Base-by-base conservation (phyloP, 108 stramenopile genomes). In the Stephanodiscus minutulus region DNA sequence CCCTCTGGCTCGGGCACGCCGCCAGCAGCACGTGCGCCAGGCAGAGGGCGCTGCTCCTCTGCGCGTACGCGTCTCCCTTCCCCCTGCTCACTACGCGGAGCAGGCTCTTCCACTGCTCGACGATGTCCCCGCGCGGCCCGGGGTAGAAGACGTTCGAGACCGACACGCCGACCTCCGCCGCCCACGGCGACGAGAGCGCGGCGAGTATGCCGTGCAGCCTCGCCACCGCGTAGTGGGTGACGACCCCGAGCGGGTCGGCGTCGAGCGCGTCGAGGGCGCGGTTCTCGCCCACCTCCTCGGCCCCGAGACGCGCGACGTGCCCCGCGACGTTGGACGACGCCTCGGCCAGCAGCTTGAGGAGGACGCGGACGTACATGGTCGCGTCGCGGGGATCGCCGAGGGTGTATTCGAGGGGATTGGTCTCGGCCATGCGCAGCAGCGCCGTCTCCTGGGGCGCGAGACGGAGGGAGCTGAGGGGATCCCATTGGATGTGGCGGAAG, bases 381-480 rank as follows among this genome's bases (percentile, higher is more conserved):
- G 93, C 93, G 82, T 94, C 93, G 27, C 93, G 90, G 41, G 87
- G 84, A 75, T 94, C 93, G 1, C 90, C 88, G 53, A 94, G 73
- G 17, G 93, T 94, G 65, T 94, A 94, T 66, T 91, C 93, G 67
- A 94, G 91, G 35, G 90, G 90, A 64, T 94, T 94, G 28, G 90
- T 94, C 60, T 94, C 93, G 24, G 93, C 93, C 93, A 94, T 94
- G 49, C 93, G 88, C 52, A 94, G 77, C 17, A 94, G 66, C 0
- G 93, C 93, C 1, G 93, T 91, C 62, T 94, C 93, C 68, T 94
- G 93, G 5, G 93, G 88, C 57, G 93, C 91, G 10, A 94, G 82
- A 44, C 89, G 87, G 39, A 94, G 84, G 9, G 90, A 90, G 1
- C 81, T 84, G 25, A 94, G 57, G 11, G 93, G 86, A 64, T 94